These are phyloP conservation scores for Trichosporon ovoides DNA, from an alignment of 1,284 basidiomycete species.

Conservation along the genomic window DNA sequence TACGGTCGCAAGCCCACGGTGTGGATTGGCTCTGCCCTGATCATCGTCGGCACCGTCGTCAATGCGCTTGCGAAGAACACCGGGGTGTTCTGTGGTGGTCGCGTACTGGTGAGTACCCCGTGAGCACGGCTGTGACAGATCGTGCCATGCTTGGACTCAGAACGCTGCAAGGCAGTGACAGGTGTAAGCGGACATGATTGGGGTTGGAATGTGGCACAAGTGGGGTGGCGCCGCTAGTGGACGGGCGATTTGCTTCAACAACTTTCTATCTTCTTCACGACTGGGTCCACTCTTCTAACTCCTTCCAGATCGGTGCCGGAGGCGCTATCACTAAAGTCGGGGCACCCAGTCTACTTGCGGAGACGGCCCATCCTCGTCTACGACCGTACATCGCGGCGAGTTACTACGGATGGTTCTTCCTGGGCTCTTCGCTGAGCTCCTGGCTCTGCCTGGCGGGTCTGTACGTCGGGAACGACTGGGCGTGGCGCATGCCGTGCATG, in stretches of 20 bases:
- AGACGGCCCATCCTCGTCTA: slow-evolving; percentile 67
- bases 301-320: slow-evolving; percentile 61
- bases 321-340: slow-evolving; percentile 40
- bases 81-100: slow-evolving; percentile 10
- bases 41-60: slow-evolving; percentile 25
- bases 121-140: too few species aligned
- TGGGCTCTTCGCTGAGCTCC: slow-evolving; percentile 53
- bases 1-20: slow-evolving; percentile 21
- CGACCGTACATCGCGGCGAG: slow-evolving; percentile 63
- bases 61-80: slow-evolving; percentile 24
- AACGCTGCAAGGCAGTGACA: too few species aligned
- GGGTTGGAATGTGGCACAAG: too few species aligned
- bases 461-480: background rate
- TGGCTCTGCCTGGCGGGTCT: slow-evolving; percentile 17
- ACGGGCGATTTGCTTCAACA: too few species aligned
- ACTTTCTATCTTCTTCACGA: too few species aligned
- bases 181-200: too few species aligned
- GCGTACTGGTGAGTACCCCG: background rate
- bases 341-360: slow-evolving; percentile 68
- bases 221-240: too few species aligned
- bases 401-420: slow-evolving; percentile 71
- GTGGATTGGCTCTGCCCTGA: slow-evolving; percentile 21
- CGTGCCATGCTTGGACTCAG: too few species aligned
- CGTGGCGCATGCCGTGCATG: slow-evolving; percentile 8
- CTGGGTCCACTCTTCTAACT: slow-evolving; percentile 33